Evolutionary conservation across 495 filamentous ascomycete species (phyloP), one percentile per base, ranked within the genome.

Genomic region (Melanomma pulvis-pyrius): DNA sequence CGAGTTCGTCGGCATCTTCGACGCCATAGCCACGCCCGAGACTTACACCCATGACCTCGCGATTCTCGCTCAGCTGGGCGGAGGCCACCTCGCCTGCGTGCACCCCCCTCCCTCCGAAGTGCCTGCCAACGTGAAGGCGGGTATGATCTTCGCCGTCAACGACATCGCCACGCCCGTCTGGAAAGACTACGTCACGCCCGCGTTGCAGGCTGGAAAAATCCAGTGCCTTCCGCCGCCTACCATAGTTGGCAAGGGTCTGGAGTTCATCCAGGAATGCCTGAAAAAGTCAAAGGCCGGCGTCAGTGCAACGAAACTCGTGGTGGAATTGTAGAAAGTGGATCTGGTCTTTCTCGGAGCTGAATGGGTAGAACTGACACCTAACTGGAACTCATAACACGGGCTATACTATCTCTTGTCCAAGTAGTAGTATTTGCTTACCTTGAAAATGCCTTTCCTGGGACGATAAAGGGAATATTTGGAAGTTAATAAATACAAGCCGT

Each of bases 61-160:
- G 44, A 77, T 80, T 32, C 65, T 80, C 22, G 66, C 64, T 26
- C 72, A 72, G 61, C 64, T 79, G 39, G 70, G 74, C 15, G 78
- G 78, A 30, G 78, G 76, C 29, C 71, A 77, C 51, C 66, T 80
- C 24, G 78, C 74, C 24, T 75, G 69, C 65, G 52, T 64, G 24
- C 76, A 77, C 68, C 78, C 75, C 44, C 76, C 74, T 3, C 73
- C 77, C 11, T 46, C 59, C 4, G 63, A 74, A 17, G 63, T 77
- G 12, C 77, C 77, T 1, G 69, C 36, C n/a, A 79, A 78, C 60
- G 75, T 82, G 25, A 79, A 73, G 59, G 68, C 73, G 0, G 74
- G 78, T 19, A 77, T 80, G 79, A 79, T 81, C 48, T 81, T 81
- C 62, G 77, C 75, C n/a, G 76, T 80, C 32, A 76, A 79, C 39